Conservation (phyloP, 2,329 filamentous ascomycete species). For the Ascochyta clinopodiicola region DNA sequence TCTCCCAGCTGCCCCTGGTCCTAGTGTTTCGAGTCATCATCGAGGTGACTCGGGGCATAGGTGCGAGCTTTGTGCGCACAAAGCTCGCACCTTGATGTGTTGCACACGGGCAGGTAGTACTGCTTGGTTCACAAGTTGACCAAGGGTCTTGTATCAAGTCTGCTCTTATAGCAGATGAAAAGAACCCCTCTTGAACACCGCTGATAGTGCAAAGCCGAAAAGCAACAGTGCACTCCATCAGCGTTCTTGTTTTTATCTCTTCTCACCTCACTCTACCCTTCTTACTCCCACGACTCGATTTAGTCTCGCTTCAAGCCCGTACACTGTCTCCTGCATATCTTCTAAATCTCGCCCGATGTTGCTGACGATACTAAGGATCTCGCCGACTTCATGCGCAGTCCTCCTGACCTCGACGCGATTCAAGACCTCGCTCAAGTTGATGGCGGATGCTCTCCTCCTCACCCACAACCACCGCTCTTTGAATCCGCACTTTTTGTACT, state of each 20-base stretch:
- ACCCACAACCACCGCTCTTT: constrained; percentile 49
- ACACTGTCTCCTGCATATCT: constrained; percentile 21
- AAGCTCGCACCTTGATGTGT: no score
- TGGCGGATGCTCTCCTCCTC: constrained; percentile 44
- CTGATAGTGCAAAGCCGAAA: no score
- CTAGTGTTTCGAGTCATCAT: no score
- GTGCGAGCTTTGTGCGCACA: no score
- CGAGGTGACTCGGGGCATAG: no score
- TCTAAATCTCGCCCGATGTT: constrained; percentile 31
- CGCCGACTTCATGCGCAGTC: constrained; percentile 41
- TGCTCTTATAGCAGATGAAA: no score
- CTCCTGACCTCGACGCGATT: constrained; percentile 49
- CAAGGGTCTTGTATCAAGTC: no score
- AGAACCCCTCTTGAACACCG: no score
- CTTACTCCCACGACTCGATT: constrained; percentile 32
- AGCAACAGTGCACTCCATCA: no score
- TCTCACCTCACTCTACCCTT: constrained; percentile 23
- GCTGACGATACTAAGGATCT: constrained; percentile 26
- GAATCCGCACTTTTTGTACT: constrained; percentile 46
- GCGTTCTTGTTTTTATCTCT: background rate
- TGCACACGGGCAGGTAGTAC: no score
- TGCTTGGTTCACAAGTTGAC: no score
- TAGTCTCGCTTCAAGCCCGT: constrained; percentile 25
- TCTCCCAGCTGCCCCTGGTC: no score
- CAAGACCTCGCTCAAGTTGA: constrained; percentile 45